Conservation (phyloP, 768 basidiomycete genomes). For the Gautieria morchelliformis region DNA sequence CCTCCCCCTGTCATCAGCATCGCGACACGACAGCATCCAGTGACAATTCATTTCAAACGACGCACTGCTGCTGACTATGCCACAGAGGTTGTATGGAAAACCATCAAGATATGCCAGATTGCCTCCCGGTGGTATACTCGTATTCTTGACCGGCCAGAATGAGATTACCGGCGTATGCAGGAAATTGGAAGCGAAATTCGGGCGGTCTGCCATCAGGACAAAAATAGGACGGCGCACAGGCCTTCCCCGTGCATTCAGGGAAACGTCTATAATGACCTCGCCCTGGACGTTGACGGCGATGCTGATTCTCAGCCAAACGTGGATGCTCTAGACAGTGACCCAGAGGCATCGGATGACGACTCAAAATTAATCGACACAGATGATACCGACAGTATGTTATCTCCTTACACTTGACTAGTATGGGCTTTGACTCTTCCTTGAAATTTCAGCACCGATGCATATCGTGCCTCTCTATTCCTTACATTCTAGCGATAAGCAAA, state of each 20-base stretch:
- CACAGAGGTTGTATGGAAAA: slow-evolving; percentile 81
- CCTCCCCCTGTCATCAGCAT: slow-evolving; percentile 92
- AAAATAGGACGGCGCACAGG: slow-evolving; percentile 29
- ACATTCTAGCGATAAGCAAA: slow-evolving; percentile 87
- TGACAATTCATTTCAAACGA: slow-evolving; percentile 88
- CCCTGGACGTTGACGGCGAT: slow-evolving; percentile 55
- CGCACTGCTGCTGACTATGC: slow-evolving; percentile 83
- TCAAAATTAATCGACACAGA: not conserved
- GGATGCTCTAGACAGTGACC: slow-evolving; percentile 45
- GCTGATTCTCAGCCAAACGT: slow-evolving; percentile 58
- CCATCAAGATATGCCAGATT: slow-evolving; percentile 85
- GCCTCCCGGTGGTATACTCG: slow-evolving; percentile 86
- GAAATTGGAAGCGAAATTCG: slow-evolving; percentile 71
- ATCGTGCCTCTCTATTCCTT: slow-evolving; percentile 91
- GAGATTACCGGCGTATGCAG: slow-evolving; percentile 84
- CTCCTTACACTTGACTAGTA: not conserved
- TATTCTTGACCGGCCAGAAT: slow-evolving; percentile 93
- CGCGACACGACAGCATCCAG: slow-evolving; percentile 86
- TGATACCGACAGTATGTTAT: slow-evolving; percentile 26
- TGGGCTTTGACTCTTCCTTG: not conserved
- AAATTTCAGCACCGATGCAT: slow-evolving; percentile 60
- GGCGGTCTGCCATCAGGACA: slow-evolving; percentile 49
- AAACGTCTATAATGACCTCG: not conserved
- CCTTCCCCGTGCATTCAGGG: not conserved
- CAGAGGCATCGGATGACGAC: slow-evolving; percentile 52